Evolutionary conservation across 139 green algal genomes (phyloP).

Genomic region (Chlamydomonas asymmetrica): DNA sequence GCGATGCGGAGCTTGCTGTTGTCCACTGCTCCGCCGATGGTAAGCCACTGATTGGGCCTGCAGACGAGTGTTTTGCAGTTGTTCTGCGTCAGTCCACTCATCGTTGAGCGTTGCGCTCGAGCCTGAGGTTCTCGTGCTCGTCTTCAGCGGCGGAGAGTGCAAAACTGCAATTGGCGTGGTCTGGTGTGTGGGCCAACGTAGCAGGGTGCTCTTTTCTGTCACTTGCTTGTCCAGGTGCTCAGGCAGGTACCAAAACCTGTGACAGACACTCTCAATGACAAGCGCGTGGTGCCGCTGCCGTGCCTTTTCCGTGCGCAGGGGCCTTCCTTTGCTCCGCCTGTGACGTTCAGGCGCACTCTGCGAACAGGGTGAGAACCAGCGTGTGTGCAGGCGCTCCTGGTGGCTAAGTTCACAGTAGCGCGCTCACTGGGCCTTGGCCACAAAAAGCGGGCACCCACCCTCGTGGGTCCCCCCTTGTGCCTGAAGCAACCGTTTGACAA

Average conservation of each 20-base stretch:
- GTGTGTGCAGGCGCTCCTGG: too few species aligned
- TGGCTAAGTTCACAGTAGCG: neutral
- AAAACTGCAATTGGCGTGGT: too few species aligned
- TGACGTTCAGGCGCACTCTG: conserved; percentile 16
- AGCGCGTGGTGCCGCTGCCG: too few species aligned
- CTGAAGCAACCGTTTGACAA: neutral
- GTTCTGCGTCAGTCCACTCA: neutral
- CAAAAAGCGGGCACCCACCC: too few species aligned
- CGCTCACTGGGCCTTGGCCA: too few species aligned
- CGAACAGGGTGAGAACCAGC: conserved; percentile 12
- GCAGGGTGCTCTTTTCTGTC: too few species aligned
- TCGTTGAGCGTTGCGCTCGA: neutral
- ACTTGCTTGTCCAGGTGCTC: too few species aligned
- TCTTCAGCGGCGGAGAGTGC: neutral
- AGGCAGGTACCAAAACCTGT: too few species aligned
- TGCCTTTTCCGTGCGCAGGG: conserved; percentile 10
- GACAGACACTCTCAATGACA: too few species aligned
- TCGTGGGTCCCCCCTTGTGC: too few species aligned
- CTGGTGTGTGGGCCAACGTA: too few species aligned
- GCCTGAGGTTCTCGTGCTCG: neutral
- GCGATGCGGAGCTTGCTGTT: conserved; percentile 17
- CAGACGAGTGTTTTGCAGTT: too few species aligned
- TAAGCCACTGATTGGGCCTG: neutral
- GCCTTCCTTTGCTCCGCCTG: conserved; percentile 25
- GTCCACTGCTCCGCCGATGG: conserved; percentile 23